Conservation (phyloP, 257 asterid genomes). For the Scutellaria baicalensis region DNA sequence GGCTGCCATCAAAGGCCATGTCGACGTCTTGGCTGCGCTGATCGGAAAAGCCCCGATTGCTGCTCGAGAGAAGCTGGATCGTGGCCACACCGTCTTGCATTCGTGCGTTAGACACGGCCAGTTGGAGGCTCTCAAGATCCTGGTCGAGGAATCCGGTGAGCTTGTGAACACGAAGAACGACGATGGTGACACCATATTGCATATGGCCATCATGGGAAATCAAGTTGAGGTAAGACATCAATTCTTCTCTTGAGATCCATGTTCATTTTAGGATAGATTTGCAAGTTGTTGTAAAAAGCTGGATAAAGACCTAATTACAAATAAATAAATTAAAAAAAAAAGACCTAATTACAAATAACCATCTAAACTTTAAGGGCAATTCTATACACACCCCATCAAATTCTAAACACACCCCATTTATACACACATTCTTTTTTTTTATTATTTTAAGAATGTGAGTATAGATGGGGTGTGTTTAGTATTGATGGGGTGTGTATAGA, state of each 20-base stretch:
- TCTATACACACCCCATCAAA: too few species aligned
- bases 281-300: too few species aligned
- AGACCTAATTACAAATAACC: too few species aligned
- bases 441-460: too few species aligned
- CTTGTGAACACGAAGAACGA: slow-evolving; percentile 18
- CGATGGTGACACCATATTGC: slow-evolving; percentile 38
- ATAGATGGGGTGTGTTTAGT: too few species aligned
- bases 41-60: slow-evolving; percentile 16
- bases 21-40: slow-evolving; percentile 18
- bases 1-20: slow-evolving; percentile 45
- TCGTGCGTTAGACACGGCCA: slow-evolving; percentile 30
- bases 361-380: too few species aligned
- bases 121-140: slow-evolving; percentile 24
- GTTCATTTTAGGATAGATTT: too few species aligned
- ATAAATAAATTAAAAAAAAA: too few species aligned
- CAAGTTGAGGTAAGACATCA: slow-evolving; percentile 35
- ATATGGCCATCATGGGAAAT: slow-evolving; percentile 19
- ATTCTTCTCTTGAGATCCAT: background rate
- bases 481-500: too few species aligned
- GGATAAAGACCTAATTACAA: too few species aligned
- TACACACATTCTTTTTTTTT: too few species aligned
- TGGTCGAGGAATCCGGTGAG: slow-evolving; percentile 16
- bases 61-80: slow-evolving; percentile 26
- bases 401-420: too few species aligned
- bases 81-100: slow-evolving; percentile 32